Base-by-base conservation (phyloP, 768 basidiomycete species). In the Lentinula detonsa region DNA sequence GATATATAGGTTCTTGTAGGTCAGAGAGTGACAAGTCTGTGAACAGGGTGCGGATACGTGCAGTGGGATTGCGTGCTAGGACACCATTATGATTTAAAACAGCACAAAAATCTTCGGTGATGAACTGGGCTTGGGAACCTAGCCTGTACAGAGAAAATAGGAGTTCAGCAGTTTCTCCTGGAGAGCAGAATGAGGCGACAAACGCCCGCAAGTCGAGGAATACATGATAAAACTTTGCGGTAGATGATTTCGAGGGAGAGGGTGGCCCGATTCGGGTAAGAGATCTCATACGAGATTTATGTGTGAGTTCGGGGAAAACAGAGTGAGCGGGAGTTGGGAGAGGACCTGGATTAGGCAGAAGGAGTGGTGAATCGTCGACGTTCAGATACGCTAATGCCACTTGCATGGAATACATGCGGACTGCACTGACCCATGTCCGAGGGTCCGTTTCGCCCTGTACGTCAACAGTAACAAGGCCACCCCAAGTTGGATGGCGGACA, bases 401-500 rank as follows among this genome's bases (percentile, higher is more conserved):
- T 73, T 97, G 96, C 86, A 91, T 90, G 45, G 89, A 85, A 72
- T 91, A 95, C 92, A 95, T 95, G 60, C 91, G 82, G 63, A 93
- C 82, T 9, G 92, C 91, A 69, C 90, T 93, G 63, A 93, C 83
- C 93, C 91, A 94, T 69, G 87, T 93, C 53, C 89, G 81, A 16
- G 81, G 76, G 70, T 95, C 91, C 42, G 87, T 77, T 59, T 91
- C 90, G 54, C 89, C 89, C 66, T 94, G 91, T 16, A 90, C 85
- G 66, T 96, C 94, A n/a, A 94, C 90, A 2, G 88, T 88, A 37
- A 95, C 91, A 23, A 98, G 80, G 4, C 86, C 88, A 33, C 96
- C 96, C 82, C 90, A 93, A 2, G 84, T 86, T 33, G 95, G 91
- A 76, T 98, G 94, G 21, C 96, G 83, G n/a, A 98, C 95, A 66